These are phyloP conservation scores for Serendipita vermifera DNA, from an alignment of 768 basidiomycete genomes.

Conservation along the genomic window DNA sequence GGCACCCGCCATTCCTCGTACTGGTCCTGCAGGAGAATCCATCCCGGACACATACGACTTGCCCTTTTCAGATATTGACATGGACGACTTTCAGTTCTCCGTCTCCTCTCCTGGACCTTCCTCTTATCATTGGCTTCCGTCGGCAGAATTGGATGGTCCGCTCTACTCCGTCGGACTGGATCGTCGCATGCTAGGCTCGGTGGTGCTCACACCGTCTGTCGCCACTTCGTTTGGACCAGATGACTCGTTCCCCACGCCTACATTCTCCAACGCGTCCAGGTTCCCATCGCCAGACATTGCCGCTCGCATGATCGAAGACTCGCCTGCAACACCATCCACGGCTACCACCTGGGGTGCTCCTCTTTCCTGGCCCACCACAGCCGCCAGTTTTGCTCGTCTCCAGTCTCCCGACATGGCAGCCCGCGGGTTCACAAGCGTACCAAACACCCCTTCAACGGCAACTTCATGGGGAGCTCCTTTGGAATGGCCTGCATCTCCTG, in stretches of 20 bases:
- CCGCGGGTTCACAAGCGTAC: background rate
- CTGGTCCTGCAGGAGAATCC: conserved; percentile 30
- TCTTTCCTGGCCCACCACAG: conserved; percentile 22
- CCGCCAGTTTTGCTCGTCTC: background rate
- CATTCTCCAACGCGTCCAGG: conserved; percentile 23
- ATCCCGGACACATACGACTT: conserved; percentile 17
- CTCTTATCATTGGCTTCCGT: conserved; percentile 25
- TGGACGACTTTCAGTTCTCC: conserved; percentile 60
- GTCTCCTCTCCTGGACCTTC: conserved; percentile 54
- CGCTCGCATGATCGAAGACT: conserved; percentile 43
- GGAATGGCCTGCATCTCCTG: conserved; percentile 21
- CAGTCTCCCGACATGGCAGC: background rate
- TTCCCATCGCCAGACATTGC: conserved; percentile 43
- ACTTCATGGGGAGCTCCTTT: background rate
- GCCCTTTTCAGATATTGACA: conserved; percentile 31
- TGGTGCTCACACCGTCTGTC: conserved; percentile 16
- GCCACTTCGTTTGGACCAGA: conserved; percentile 16
- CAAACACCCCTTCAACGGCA: background rate
- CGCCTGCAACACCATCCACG: conserved; percentile 14
- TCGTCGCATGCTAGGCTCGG: conserved; percentile 34
- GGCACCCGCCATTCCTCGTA: conserved; percentile 28
- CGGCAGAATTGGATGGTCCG: conserved; percentile 28
- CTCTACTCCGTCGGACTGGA: conserved; percentile 46
- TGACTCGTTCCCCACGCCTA: conserved; percentile 10
- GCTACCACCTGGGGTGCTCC: conserved; percentile 38